Evolutionary conservation across 441 rosid species (phyloP).

Genomic region (Populus hybrid): DNA sequence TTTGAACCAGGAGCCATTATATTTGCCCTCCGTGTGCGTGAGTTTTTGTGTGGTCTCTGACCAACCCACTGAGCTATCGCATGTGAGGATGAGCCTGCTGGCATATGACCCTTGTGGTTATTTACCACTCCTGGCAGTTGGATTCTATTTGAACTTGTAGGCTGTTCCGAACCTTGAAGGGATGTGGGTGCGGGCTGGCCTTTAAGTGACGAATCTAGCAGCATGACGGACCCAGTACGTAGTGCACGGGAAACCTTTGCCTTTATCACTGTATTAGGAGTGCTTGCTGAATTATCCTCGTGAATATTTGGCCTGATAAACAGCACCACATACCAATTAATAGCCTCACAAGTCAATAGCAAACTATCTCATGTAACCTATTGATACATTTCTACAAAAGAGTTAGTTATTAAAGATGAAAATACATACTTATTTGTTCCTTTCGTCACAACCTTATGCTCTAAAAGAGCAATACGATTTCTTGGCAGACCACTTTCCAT

Average conservation of each 20-base stretch:
- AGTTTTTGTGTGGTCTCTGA: slow-evolving; percentile 85
- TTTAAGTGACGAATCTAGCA: slow-evolving; percentile 64
- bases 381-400: neutral
- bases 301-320: slow-evolving; percentile 51
- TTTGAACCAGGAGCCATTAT: slow-evolving; percentile 69
- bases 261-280: slow-evolving; percentile 53
- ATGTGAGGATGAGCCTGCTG: slow-evolving; percentile 67
- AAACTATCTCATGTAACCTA: neutral
- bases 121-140: slow-evolving; percentile 34
- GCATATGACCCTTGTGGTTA: slow-evolving; percentile 42
- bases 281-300: slow-evolving; percentile 50
- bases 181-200: slow-evolving; percentile 52
- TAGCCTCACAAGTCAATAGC: neutral
- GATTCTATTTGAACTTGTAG: slow-evolving; percentile 43
- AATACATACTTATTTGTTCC: slow-evolving; percentile 54
- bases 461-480: no score
- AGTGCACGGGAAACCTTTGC: slow-evolving; percentile 69
- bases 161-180: slow-evolving; percentile 55
- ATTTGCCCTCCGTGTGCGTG: slow-evolving; percentile 83
- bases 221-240: slow-evolving; percentile 63
- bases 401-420: slow-evolving; percentile 14
- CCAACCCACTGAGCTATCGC: slow-evolving; percentile 94
- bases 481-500: no score
- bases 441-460: slow-evolving; percentile 30
- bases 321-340: slow-evolving; percentile 20